These are phyloP conservation scores for Taiozyma sp. DNA, from an alignment of 1,139 yeast genomes.

Conservation along the genomic window DNA sequence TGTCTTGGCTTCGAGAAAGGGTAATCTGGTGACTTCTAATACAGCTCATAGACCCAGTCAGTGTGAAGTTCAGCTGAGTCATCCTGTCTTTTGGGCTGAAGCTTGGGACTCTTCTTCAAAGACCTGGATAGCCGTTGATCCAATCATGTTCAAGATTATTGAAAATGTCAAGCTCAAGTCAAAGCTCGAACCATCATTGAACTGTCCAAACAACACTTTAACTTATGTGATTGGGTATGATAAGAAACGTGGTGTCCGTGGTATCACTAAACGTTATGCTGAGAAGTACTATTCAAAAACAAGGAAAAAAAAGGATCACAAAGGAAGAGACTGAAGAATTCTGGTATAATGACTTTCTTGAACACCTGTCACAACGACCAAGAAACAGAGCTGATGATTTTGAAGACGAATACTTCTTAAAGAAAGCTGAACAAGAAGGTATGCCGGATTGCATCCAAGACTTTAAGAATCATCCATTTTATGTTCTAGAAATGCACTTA, in stretches of 20 bases:
- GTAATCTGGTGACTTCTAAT: slow-evolving; percentile 4
- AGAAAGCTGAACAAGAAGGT: too few species aligned
- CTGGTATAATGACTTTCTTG: slow-evolving; percentile 52
- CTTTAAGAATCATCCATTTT: slow-evolving; percentile 85
- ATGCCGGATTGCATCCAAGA: slow-evolving; percentile 84
- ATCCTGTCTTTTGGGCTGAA: slow-evolving; percentile 87
- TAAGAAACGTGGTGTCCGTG: slow-evolving; percentile 58
- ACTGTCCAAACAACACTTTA: slow-evolving; percentile 55
- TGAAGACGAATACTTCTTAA: slow-evolving; percentile 71
- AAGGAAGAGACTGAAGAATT: slow-evolving; percentile 46
- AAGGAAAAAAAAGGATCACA: slow-evolving; percentile 66
- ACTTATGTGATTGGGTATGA: slow-evolving; percentile 80
- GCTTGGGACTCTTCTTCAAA: too few species aligned
- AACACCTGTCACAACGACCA: slow-evolving; percentile 26
- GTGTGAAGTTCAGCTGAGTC: slow-evolving; percentile 28
- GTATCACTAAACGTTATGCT: slow-evolving; percentile 88
- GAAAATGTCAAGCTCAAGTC: too few species aligned
- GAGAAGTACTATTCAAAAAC: slow-evolving; percentile 81
- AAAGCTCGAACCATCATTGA: too few species aligned
- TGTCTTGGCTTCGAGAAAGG: slow-evolving; percentile 14
- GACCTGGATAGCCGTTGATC: too few species aligned
- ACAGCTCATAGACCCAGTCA: slow-evolving; percentile 7
- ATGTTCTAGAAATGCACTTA: slow-evolving; percentile 73
- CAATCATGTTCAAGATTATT: too few species aligned
- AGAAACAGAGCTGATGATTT: slow-evolving; percentile 52